A percentile compares a stretch with the other conserved stretches of the same genome.
phyloP scores from a whole-genome alignment of 106 monocot genomes.

The Phalaenopsis aphrodite region DNA sequence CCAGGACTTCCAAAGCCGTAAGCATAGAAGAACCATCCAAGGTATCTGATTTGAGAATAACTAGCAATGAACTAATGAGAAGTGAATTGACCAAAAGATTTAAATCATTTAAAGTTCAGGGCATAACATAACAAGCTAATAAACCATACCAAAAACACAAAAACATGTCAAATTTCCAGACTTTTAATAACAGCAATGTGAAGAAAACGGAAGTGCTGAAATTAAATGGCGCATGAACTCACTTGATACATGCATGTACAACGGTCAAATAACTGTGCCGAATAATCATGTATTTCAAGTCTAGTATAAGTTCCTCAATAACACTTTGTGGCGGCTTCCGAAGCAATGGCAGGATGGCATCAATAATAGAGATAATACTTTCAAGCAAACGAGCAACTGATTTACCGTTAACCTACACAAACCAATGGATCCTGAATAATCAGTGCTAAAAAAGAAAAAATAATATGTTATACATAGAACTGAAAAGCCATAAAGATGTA shows the following conservation, averaged over 20 bases:
- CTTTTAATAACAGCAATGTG: not conserved
- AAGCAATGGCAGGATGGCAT: slow-evolving; percentile 83
- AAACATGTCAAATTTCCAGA: not conserved
- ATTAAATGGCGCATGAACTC: not conserved
- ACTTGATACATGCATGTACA: slow-evolving; percentile 97
- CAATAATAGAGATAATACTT: slow-evolving; percentile 89
- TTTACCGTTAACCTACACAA: slow-evolving; percentile 72
- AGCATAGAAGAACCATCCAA: not conserved
- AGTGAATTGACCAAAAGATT: not conserved
- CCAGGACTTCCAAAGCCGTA: not conserved
- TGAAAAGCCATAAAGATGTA: not conserved
- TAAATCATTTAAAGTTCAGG: not conserved
- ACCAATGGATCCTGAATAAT: not conserved
- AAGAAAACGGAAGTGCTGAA: slow-evolving; percentile 1
- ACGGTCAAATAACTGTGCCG: slow-evolving; percentile 88
- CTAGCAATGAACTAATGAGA: not conserved
- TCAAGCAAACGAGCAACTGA: slow-evolving; percentile 75
- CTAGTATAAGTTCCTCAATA: slow-evolving; percentile 90
- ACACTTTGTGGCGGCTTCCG: slow-evolving; percentile 75
- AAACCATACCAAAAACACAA: not conserved
- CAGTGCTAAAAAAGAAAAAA: not conserved
- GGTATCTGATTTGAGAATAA: not conserved
- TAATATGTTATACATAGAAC: not conserved
- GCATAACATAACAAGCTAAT: not conserved
- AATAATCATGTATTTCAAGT: slow-evolving; percentile 88